Evolutionary conservation across 164 flowering plant species (phyloP), one percentile per base, ranked within the genome.

Genomic region (Magnolia changhungtana): DNA sequence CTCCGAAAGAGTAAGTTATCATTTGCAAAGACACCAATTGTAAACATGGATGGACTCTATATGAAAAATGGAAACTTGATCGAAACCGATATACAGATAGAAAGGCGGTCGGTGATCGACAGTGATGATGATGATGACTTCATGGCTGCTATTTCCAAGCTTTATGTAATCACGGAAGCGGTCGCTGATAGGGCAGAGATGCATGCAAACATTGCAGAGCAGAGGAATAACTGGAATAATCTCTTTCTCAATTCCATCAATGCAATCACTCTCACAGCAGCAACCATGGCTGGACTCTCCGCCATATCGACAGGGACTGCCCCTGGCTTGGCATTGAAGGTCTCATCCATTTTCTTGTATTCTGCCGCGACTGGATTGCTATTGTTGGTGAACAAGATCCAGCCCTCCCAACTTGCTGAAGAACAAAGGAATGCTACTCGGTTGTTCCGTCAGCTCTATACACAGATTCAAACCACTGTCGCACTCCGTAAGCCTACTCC

Each of bases 371-470:
- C 94, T 0, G 89, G 88, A 16, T 71, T 92, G 77, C 63, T 89
- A 70, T 50, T 84, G 72, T 74, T 88, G 55, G 84, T 90, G 87
- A 90, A 89, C 86, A 90, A 85, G 78, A 87, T 90, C 73, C 97
- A 92, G 71, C 97, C 97, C 0, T 91, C 94, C 0, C 97, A 92
- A 66, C 88, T 91, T 0, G 93, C 89, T 1, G 95, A 92, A 79
- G 95, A 92, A 69, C 97, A 92, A 72, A 72, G 94, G 20, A 89
- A 91, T 31, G 92, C 91, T 0, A 69, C 86, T 0, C 86, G 94
- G 74, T 68, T 90, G 81, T 90, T 90, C 80, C 85, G 84, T 79
- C 86, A 86, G 71, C 89, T 92, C 20, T 83, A 83, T 21, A 10
- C 45, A 31, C 80, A 86, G 66, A 86, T 92, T n/a, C 52, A 86